These are phyloP conservation scores for Nemania diffusa DNA, from an alignment of 2,329 filamentous ascomycete genomes.

Conservation along the genomic window DNA sequence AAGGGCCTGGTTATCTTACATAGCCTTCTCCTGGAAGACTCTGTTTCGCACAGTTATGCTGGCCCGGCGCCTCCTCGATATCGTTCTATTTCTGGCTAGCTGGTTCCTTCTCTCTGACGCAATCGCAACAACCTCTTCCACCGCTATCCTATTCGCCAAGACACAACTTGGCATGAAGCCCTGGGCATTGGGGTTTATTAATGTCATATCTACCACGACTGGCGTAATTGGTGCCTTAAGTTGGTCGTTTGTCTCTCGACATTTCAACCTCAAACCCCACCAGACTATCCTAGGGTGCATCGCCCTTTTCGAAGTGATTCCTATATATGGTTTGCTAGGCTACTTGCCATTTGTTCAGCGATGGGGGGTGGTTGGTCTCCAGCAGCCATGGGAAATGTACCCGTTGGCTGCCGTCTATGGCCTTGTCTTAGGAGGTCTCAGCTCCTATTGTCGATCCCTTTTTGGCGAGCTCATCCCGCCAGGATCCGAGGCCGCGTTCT, in stretches of 20 bases:
- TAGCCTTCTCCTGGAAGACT: constrained; percentile 85
- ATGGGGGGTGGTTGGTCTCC: constrained; percentile 84
- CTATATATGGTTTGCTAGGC: constrained; percentile 87
- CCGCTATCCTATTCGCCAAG: constrained; percentile 95
- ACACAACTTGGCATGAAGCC: constrained; percentile 90
- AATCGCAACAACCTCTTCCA: constrained; percentile 93
- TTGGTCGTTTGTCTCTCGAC: constrained; percentile 82
- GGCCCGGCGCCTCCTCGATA: constrained; percentile 77
- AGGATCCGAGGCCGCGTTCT: constrained; percentile 95
- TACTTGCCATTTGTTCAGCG: constrained; percentile 82
- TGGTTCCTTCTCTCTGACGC: constrained; percentile 97
- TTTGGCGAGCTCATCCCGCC: constrained; percentile 95
- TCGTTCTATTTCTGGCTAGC: constrained; percentile 81
- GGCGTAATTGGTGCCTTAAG: constrained; percentile 90
- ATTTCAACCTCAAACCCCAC: constrained; percentile 76
- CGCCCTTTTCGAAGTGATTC: constrained; percentile 88
- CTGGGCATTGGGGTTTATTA: constrained; percentile 89
- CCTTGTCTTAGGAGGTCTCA: constrained; percentile 91
- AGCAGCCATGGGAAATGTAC: constrained; percentile 97
- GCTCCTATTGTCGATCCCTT: constrained; percentile 89
- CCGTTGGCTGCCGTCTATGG: constrained; percentile 90
- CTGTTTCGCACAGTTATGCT: constrained; percentile 82
- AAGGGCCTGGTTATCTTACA: constrained; percentile 73
- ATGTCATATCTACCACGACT: constrained; percentile 85
- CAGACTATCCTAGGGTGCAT: constrained; percentile 96